Conservation (phyloP, 2,329 filamentous ascomycete species). For the Phoma sp. region DNA sequence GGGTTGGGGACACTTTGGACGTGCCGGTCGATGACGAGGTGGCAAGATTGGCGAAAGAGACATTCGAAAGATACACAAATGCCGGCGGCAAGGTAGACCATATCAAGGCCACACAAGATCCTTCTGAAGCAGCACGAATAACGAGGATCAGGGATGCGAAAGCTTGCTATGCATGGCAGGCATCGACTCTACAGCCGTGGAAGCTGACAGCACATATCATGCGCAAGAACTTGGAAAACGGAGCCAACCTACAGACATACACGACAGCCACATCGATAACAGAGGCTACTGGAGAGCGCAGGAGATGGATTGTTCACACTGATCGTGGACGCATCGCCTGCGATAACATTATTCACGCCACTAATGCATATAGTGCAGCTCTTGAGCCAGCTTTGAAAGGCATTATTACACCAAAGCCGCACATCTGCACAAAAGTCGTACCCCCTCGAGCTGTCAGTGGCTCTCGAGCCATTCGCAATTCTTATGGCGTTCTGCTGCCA, state of each 20-base stretch:
- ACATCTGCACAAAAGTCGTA: slow-evolving; percentile 36
- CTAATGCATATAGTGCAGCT: slow-evolving; percentile 37
- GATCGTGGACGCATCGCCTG: slow-evolving; percentile 29
- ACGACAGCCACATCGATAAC: slow-evolving; percentile 25
- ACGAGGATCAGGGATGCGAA: slow-evolving; percentile 31
- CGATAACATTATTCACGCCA: slow-evolving; percentile 33
- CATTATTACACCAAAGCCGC: slow-evolving; percentile 38
- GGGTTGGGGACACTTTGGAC: slow-evolving; percentile 38
- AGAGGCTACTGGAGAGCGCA: background rate
- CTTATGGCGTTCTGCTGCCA: slow-evolving; percentile 42
- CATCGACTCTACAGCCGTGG: slow-evolving; percentile 39
- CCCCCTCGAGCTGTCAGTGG: slow-evolving; percentile 30
- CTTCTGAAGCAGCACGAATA: slow-evolving; percentile 22
- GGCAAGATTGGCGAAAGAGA: slow-evolving; percentile 25
- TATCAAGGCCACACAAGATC: slow-evolving; percentile 30
- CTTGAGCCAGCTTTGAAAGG: slow-evolving; percentile 30
- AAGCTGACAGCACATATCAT: slow-evolving; percentile 39
- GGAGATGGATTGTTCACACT: slow-evolving; percentile 30
- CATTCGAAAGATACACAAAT: slow-evolving; percentile 28
- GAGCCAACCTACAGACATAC: slow-evolving; percentile 33
- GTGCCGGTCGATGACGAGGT: slow-evolving; percentile 36
- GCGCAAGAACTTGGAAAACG: slow-evolving; percentile 28
- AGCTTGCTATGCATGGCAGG: slow-evolving; percentile 34
- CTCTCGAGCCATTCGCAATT: slow-evolving; percentile 35
- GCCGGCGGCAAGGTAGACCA: slow-evolving; percentile 34